Percentiles rank a stretch among this genome's conserved stretches.
These are phyloP conservation scores for Fusarium miscanthi DNA, from an alignment of 2,329 filamentous ascomycete genomes.

Conservation along the genomic window DNA sequence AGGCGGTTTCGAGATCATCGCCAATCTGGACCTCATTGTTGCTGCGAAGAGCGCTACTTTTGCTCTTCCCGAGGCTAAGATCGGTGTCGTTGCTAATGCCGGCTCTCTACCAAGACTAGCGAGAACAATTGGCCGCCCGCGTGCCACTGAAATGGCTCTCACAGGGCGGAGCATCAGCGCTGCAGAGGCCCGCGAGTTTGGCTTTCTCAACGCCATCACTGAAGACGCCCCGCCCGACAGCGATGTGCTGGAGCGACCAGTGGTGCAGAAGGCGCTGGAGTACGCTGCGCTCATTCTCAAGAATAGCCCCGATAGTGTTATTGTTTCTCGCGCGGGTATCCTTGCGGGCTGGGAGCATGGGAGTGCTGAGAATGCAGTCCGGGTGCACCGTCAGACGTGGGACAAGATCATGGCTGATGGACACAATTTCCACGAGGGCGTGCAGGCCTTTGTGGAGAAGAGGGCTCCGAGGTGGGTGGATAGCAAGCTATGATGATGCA, in stretches of 20 bases:
- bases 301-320: slow-evolving; percentile 77
- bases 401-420: slow-evolving; percentile 68
- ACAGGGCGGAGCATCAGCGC: slow-evolving; percentile 68
- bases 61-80: slow-evolving; percentile 76
- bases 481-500: slow-evolving; percentile 60
- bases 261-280: slow-evolving; percentile 66
- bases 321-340: slow-evolving; percentile 75
- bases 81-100: slow-evolving; percentile 77
- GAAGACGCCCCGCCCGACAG: slow-evolving; percentile 43
- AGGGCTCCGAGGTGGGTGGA: slow-evolving; percentile 72
- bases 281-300: slow-evolving; percentile 69
- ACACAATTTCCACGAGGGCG: slow-evolving; percentile 77
- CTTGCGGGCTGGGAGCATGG: slow-evolving; percentile 75
- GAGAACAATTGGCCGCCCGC: slow-evolving; percentile 72
- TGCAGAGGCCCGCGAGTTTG: slow-evolving; percentile 69
- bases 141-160: slow-evolving; percentile 75
- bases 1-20: slow-evolving; percentile 80
- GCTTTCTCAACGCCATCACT: slow-evolving; percentile 74
- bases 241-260: slow-evolving; percentile 49
- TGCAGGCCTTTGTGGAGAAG: slow-evolving; percentile 79
- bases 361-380: slow-evolving; percentile 68
- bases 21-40: slow-evolving; percentile 79
- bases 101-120: slow-evolving; percentile 76
- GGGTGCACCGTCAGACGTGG: slow-evolving; percentile 63
- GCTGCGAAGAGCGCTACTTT: slow-evolving; percentile 70